Evolutionary conservation across 2,329 filamentous ascomycete species (phyloP).

Genomic region (Cytospora chrysosperma): DNA sequence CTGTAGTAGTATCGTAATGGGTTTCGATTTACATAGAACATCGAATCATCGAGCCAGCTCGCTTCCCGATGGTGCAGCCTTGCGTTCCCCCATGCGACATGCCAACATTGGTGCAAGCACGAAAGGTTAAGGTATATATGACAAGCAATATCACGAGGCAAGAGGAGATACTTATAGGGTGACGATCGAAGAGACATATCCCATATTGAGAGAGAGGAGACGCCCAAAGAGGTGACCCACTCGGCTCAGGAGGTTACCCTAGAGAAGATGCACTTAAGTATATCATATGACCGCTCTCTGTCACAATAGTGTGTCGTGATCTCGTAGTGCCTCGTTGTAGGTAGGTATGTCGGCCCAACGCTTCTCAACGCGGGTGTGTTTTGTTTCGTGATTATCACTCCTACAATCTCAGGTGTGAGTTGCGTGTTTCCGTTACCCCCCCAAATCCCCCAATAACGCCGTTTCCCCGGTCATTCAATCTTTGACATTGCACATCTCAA

Average conservation of each 20-base stretch:
- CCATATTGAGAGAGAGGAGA: too few species aligned
- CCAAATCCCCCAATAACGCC: background rate
- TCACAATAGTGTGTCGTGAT: background rate
- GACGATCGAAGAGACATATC: too few species aligned
- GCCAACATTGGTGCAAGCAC: background rate
- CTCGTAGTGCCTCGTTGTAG: background rate
- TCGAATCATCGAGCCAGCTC: background rate
- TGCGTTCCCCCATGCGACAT: background rate
- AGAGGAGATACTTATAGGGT: background rate
- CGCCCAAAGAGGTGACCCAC: background rate
- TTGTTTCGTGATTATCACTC: background rate
- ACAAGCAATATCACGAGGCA: too few species aligned
- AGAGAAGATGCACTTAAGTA: background rate
- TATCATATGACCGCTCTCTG: background rate
- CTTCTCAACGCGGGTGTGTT: background rate
- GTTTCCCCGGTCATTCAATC: background rate
- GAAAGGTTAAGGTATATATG: too few species aligned
- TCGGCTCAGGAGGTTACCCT: background rate
- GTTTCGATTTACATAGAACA: background rate
- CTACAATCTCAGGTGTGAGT: background rate
- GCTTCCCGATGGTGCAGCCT: background rate
- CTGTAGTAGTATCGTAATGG: background rate
- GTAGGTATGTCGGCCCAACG: background rate
- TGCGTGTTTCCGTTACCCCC: background rate
- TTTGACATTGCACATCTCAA: conserved; percentile 21